Percentiles rank a stretch among this genome's conserved stretches.
Conservation (phyloP, 2,329 filamentous ascomycete species). For the Eurotiales sp. region DNA sequence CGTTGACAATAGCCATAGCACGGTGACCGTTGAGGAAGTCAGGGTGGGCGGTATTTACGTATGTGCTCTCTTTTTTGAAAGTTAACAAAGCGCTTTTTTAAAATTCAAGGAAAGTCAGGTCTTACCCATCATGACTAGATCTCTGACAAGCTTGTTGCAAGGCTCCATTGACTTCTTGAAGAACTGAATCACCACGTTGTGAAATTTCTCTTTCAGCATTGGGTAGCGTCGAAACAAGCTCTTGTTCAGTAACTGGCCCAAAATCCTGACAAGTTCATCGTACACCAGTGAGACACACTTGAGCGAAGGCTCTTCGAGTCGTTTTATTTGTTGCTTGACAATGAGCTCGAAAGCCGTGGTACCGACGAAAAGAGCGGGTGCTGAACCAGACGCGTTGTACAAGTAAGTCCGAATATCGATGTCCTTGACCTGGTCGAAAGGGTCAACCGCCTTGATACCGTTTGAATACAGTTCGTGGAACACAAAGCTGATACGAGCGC, state of each 20-base stretch:
- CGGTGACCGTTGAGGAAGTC: constrained; percentile 95
- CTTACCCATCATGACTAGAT: constrained; percentile 94
- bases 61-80: too few relatives aligned
- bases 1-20: constrained; percentile 97
- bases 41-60: constrained; percentile 97
- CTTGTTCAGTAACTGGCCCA: constrained; percentile 85
- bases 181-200: constrained; percentile 84
- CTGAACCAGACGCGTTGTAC: constrained; percentile 98
- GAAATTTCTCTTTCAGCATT: constrained; percentile 93
- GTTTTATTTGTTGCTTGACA: constrained; percentile 97
- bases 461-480: constrained; percentile 99
- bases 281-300: constrained; percentile 98
- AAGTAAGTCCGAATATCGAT: constrained; percentile 94
- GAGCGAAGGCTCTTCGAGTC: constrained; percentile 89
- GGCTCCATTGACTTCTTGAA: constrained; percentile 99
- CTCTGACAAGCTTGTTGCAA: constrained; percentile 92
- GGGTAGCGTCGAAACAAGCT: constrained; percentile 89
- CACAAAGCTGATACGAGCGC: constrained; percentile 97
- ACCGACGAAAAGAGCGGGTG: constrained; percentile 92
- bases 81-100: too few relatives aligned
- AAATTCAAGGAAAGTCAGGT: too few relatives aligned
- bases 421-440: constrained; percentile 96
- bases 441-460: constrained; percentile 94
- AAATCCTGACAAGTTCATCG: constrained; percentile 92
- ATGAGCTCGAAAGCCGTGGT: constrained; percentile 98